Evolutionary conservation across 2,329 filamentous ascomycete species (phyloP).

Genomic region (Fusarium continuum): DNA sequence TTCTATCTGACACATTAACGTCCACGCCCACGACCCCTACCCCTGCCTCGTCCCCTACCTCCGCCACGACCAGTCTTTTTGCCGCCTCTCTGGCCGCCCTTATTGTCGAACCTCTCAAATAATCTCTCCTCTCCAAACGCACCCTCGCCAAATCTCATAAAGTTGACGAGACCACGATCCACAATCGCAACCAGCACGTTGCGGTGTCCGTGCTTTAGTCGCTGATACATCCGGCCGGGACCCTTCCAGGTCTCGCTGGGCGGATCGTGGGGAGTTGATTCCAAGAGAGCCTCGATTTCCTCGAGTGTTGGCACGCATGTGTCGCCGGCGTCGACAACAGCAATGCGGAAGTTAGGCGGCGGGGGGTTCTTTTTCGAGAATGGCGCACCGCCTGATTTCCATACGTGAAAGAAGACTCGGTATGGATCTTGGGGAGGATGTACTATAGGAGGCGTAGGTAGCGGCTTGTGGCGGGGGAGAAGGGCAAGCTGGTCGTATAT

Average conservation of each 20-base stretch:
- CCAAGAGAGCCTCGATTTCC: slow-evolving; percentile 76
- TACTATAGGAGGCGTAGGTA: slow-evolving; percentile 41
- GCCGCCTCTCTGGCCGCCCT: slow-evolving; percentile 51
- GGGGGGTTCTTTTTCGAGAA: slow-evolving; percentile 86
- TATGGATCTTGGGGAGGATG: slow-evolving; percentile 63
- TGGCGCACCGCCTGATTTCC: slow-evolving; percentile 68
- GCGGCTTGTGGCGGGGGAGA: slow-evolving; percentile 74
- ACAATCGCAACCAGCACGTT: slow-evolving; percentile 89
- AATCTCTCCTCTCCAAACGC: slow-evolving; percentile 81
- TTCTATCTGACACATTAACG: slow-evolving; percentile 32
- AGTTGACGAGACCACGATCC: slow-evolving; percentile 90
- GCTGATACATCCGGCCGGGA: slow-evolving; percentile 71
- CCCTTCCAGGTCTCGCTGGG: slow-evolving; percentile 53
- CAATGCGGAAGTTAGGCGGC: slow-evolving; percentile 83
- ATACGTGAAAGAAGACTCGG: slow-evolving; percentile 81
- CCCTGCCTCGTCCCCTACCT: slow-evolving; percentile 43
- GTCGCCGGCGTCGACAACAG: slow-evolving; percentile 79
- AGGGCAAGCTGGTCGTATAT: slow-evolving; percentile 82
- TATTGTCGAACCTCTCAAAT: slow-evolving; percentile 65
- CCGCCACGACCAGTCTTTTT: slow-evolving; percentile 56
- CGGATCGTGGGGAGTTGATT: slow-evolving; percentile 75
- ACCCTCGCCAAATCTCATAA: slow-evolving; percentile 80
- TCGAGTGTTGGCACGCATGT: slow-evolving; percentile 76
- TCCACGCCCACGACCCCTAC: slow-evolving; percentile 41
- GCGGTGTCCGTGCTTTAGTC: slow-evolving; percentile 83